Evolutionary conservation across 192 early-diverging fungal species (phyloP).

Genomic region (Backusella mclennaniae): DNA sequence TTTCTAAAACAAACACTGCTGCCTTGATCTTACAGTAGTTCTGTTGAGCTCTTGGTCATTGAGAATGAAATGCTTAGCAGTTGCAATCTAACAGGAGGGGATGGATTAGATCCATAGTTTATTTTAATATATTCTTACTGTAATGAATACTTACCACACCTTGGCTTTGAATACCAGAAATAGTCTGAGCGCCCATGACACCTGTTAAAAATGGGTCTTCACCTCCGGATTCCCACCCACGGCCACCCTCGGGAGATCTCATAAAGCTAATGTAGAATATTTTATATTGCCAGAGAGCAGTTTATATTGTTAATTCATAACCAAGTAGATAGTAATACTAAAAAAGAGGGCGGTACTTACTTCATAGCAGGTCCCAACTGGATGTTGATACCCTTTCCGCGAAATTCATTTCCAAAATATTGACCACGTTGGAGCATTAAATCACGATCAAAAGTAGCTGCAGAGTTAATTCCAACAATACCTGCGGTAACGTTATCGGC

Average conservation of each 20-base stretch:
- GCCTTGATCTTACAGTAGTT: conserved; percentile 1
- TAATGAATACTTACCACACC: conserved; percentile 15
- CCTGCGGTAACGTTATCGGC: conserved; percentile 45
- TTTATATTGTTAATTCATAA: too few species aligned
- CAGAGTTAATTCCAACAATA: conserved; percentile 52
- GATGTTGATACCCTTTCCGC: conserved; percentile 55
- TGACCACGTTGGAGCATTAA: conserved; percentile 47
- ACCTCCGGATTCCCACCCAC: conserved; percentile 23
- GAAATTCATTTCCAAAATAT: conserved; percentile 54
- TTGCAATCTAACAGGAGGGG: not conserved
- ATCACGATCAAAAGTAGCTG: conserved; percentile 55
- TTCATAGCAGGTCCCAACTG: conserved; percentile 49
- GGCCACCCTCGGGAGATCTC: conserved; percentile 21
- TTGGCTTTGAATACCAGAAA: conserved; percentile 19
- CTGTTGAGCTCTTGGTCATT: conserved; percentile 27
- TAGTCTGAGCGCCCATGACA: not conserved
- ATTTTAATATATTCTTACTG: not conserved
- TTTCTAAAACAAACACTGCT: not conserved
- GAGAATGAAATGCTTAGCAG: conserved; percentile 21
- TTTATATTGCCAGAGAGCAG: too few species aligned
- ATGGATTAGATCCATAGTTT: not conserved
- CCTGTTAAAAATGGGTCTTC: conserved; percentile 29
- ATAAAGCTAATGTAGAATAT: not conserved
- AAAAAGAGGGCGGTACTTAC: too few species aligned
- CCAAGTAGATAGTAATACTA: too few species aligned